A percentile compares a stretch with the other conserved stretches of the same genome.
These are phyloP conservation scores for Castanea mollissima DNA, from an alignment of 306 rosid species.

Conservation along the genomic window DNA sequence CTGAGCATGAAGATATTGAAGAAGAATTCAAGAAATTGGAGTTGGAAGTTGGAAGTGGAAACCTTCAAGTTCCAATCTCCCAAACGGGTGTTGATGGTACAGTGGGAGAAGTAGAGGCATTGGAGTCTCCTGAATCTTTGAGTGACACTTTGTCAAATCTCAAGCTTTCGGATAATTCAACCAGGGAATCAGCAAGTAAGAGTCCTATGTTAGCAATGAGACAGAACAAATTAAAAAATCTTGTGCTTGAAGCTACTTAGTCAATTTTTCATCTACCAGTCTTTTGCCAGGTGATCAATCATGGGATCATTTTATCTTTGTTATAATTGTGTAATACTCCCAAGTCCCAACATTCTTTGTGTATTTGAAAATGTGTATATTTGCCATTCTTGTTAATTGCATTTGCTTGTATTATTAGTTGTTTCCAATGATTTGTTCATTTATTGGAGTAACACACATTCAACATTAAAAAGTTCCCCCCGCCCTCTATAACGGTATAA, in stretches of 20 bases:
- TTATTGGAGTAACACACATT: too few relatives aligned
- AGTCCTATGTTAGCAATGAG: conserved; percentile 4
- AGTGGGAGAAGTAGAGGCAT: conserved; percentile 27
- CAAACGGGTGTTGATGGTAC: conserved; percentile 14
- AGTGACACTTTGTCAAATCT: conserved; percentile 57
- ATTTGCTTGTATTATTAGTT: not conserved
- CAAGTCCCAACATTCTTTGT: not conserved
- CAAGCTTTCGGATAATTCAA: conserved; percentile 43
- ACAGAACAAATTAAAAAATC: conserved; percentile 18
- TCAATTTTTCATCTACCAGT: not conserved
- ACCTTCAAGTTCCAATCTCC: conserved; percentile 17
- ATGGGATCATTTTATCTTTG: not conserved
- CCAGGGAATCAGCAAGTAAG: conserved; percentile 20
- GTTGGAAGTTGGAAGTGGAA: conserved; percentile 42
- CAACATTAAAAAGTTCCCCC: too few relatives aligned
- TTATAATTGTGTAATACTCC: not conserved
- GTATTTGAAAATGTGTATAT: not conserved
- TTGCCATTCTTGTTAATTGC: not conserved
- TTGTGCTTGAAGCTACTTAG: conserved; percentile 44
- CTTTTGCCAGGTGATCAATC: not conserved
- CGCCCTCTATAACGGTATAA: too few relatives aligned
- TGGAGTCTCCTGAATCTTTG: conserved; percentile 41
- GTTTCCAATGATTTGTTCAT: too few relatives aligned
- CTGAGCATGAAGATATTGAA: conserved; percentile 71
- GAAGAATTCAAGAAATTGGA: conserved; percentile 75